Conservation (phyloP, 148 eudicot species). For the Rhododendron molle region DNA sequence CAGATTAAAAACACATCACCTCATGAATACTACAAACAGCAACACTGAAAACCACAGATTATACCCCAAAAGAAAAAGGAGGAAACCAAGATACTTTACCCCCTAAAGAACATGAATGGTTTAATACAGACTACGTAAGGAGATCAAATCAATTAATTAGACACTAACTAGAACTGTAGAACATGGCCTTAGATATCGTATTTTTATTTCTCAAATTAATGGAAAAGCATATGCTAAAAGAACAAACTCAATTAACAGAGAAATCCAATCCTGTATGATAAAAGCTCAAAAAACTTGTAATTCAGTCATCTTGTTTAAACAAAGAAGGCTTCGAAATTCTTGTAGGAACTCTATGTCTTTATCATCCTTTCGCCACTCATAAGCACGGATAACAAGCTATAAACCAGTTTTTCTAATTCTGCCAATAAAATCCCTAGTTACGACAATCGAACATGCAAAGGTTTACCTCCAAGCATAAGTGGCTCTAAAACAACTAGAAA, state of each 20-base stretch:
- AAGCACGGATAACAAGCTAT: background rate
- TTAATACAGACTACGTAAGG: background rate
- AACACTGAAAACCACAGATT: background rate
- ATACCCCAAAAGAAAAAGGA: background rate
- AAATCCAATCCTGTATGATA: background rate
- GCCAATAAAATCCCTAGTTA: background rate
- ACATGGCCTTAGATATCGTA: background rate
- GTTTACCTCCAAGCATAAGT: background rate
- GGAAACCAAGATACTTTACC: background rate
- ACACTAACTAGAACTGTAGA: background rate
- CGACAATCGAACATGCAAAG: background rate
- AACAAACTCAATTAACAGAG: background rate
- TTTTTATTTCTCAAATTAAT: background rate
- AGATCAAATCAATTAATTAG: background rate
- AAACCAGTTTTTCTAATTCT: background rate
- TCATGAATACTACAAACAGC: background rate
- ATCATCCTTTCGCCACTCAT: background rate
- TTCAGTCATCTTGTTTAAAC: background rate
- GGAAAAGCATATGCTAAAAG: background rate
- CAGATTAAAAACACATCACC: background rate
- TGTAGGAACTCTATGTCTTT: background rate
- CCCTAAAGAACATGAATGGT: background rate
- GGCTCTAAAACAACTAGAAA: background rate
- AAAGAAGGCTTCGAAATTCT: background rate
- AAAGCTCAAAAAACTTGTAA: background rate